A percentile compares a stretch with the other conserved stretches of the same genome.
phyloP scores from a whole-genome alignment of 192 early-diverging fungal species.

The Backusella liffmaniae region DNA sequence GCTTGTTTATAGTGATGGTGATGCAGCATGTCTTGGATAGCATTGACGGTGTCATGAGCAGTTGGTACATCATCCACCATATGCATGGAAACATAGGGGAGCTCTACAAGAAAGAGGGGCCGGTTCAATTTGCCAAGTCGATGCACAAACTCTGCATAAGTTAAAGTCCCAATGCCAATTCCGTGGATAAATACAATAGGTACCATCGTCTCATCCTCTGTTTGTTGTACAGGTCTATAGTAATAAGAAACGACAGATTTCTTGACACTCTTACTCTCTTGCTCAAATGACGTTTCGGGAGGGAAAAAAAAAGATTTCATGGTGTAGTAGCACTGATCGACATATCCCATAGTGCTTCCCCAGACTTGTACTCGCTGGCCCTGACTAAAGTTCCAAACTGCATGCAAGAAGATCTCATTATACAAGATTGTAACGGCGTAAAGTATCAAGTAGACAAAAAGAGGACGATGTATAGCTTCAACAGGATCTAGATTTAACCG shows the following conservation, averaged over 20 bases:
- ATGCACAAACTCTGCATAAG: conserved; percentile 53
- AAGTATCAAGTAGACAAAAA: conserved; percentile 53
- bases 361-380: background rate
- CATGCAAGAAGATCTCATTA: conserved; percentile 3
- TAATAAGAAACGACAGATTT: background rate
- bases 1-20: conserved; percentile 52
- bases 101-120: conserved; percentile 52
- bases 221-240: conserved; percentile 7
- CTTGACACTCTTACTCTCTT: background rate
- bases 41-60: conserved; percentile 52
- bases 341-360: conserved; percentile 13
- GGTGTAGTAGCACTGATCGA: background rate
- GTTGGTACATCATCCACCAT: conserved; percentile 55
- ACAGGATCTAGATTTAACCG: conserved; percentile 55
- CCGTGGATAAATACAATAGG: conserved; percentile 73
- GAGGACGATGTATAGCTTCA: conserved; percentile 53
- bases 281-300: background rate
- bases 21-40: conserved; percentile 55
- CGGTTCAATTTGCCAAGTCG: conserved; percentile 43
- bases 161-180: conserved; percentile 58
- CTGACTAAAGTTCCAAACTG: conserved; percentile 15
- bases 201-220: background rate
- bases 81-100: conserved; percentile 68
- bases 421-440: conserved; percentile 28
- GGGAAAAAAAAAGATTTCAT: background rate